Evolutionary conservation across 345 rosid species (phyloP).

Genomic region (Passiflora organensis): DNA sequence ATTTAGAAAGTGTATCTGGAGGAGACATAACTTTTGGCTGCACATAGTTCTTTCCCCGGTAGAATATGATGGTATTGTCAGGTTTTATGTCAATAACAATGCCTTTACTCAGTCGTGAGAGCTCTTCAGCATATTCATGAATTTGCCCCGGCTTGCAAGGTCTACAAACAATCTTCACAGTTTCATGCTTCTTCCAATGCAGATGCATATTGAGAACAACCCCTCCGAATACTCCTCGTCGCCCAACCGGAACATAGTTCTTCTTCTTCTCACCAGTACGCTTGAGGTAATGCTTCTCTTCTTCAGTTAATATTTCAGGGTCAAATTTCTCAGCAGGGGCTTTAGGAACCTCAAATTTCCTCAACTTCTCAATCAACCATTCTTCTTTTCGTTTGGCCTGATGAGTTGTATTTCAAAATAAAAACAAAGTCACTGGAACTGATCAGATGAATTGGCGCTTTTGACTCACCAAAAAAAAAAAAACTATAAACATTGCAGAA

Average conservation of each 20-base stretch:
- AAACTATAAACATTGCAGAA: background rate
- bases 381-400: constrained; percentile 87
- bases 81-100: constrained; percentile 78
- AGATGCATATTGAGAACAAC: constrained; percentile 95
- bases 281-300: constrained; percentile 84
- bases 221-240: constrained; percentile 96
- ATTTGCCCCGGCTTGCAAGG: constrained; percentile 82
- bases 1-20: constrained; percentile 70
- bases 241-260: constrained; percentile 74
- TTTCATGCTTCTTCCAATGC: constrained; percentile 95
- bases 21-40: constrained; percentile 77
- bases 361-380: constrained; percentile 86
- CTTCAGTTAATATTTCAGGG: constrained; percentile 85
- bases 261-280: constrained; percentile 90
- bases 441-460: too few species aligned
- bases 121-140: constrained; percentile 78
- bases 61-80: constrained; percentile 58
- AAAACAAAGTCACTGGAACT: background rate
- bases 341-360: constrained; percentile 60
- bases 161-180: constrained; percentile 82
- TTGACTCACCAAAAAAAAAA: background rate
- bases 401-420: background rate
- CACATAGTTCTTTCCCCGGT: constrained; percentile 86
- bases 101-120: constrained; percentile 75
- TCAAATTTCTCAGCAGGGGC: constrained; percentile 54